Base-by-base conservation (phyloP, 257 asterid genomes). In the Solanum etuberosum region DNA sequence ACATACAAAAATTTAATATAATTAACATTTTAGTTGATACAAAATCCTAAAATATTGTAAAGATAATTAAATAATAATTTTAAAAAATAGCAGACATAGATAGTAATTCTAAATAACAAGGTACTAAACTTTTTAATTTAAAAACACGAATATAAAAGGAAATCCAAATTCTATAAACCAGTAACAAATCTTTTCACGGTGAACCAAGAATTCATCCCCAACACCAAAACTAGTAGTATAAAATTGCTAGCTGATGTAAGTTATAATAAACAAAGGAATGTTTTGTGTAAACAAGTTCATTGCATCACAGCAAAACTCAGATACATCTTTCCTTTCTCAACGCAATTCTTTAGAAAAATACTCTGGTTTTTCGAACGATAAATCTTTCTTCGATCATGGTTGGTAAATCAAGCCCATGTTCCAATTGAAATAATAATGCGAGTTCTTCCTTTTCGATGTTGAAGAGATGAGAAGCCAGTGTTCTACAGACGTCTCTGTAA, bases 401-500 rank as follows among this genome's bases (percentile, higher is more conserved):
- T 6, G 25, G 71, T 63, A 32, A 63, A 63, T 57, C 25, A 57
- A 57, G 8, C 25, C 25, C 25, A 20, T 57, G 65, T 57, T 57
- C 25, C 10, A 57, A 57, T 63, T 63, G 32, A 48, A 15, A 48
- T 48, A 48, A 5, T 48, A 15, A 48, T 48, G 21, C 59, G 6
- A 48, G 59, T 48, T 82, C 80, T 84, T 83, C 59, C 9, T 72
- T 48, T 90, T 88, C 67, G 63, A 51, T 93, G 78, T 38, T 38
- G 43, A 8, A 38, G 89, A 97, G 99, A 91, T 93, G 96, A 92
- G 96, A 88, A 88, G 90, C 86, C 94, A 91, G 90, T 93, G 88
- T 48, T 74, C 92, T 40, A 91, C 87, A 85, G 91, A 83, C 73
- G 86, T 42, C 85, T 91, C 94, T 74, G 92, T 87, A 48, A 91